Conservation (phyloP, 2,329 filamentous ascomycete species). For the Orbilia blumenaviensis region DNA sequence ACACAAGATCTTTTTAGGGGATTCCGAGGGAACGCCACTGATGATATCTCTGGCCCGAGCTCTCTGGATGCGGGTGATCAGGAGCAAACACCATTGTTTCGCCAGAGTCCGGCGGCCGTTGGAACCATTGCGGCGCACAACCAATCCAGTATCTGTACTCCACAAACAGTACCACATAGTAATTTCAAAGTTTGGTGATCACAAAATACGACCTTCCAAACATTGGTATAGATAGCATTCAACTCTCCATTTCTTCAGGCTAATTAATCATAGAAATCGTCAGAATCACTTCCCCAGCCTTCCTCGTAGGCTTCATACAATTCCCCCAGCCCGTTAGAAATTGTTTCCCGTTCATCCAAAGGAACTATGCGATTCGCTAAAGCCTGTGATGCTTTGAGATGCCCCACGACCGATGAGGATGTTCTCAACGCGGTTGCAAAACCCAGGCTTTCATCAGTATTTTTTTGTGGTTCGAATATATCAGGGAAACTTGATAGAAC, state of each 20-base stretch:
- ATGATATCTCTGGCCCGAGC: neutral
- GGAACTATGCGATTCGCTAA: constrained; percentile 72
- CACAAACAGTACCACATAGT: neutral
- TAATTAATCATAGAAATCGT: constrained; percentile 72
- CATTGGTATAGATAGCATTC: neutral
- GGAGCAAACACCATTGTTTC: neutral
- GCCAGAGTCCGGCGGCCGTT: neutral
- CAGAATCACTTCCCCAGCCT: constrained; percentile 82
- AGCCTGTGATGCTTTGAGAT: constrained; percentile 72
- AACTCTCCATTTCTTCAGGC: neutral
- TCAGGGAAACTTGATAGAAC: constrained; percentile 83
- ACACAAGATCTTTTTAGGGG: neutral
- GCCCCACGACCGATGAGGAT: constrained; percentile 75
- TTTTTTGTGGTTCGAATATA: constrained; percentile 69
- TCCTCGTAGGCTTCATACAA: constrained; percentile 89
- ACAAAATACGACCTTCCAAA: constrained; percentile 24
- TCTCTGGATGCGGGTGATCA: neutral
- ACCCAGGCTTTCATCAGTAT: constrained; percentile 61
- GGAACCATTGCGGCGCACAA: neutral
- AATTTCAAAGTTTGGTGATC: constrained; percentile 1
- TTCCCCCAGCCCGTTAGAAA: constrained; percentile 82
- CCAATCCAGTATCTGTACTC: constrained; percentile 21
- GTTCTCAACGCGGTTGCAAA: constrained; percentile 73
- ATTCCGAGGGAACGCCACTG: neutral
- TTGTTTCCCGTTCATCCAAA: constrained; percentile 80